These are phyloP conservation scores for Colletotrichum sp. DNA, from an alignment of 2,329 filamentous ascomycete genomes.

Conservation along the genomic window DNA sequence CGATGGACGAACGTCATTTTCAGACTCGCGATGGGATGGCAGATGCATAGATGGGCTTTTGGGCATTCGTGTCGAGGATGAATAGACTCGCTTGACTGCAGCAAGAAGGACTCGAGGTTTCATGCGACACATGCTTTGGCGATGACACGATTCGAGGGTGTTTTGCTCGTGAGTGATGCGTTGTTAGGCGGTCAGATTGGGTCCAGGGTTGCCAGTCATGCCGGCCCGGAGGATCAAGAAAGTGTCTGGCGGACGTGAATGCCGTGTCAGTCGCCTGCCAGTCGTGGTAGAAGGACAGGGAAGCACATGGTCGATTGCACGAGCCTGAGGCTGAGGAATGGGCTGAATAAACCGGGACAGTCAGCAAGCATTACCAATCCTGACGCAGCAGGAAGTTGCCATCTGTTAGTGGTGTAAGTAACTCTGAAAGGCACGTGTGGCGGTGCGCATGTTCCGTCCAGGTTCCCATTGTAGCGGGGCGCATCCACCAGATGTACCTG, in stretches of 20 bases:
- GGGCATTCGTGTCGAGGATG: not conserved
- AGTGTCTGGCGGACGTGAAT: not conserved
- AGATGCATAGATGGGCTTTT: not conserved
- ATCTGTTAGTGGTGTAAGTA: not conserved
- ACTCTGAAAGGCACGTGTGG: not conserved
- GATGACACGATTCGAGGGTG: not conserved
- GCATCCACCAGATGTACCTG: not conserved
- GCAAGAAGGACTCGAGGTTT: not conserved
- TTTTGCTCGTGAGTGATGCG: not conserved
- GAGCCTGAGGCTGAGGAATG: not conserved
- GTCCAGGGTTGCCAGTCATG: not conserved
- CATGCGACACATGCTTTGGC: not conserved
- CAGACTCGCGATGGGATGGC: slow-evolving; percentile 8
- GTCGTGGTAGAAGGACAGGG: slow-evolving; percentile 9
- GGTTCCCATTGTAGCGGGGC: not conserved
- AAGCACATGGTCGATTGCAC: not conserved
- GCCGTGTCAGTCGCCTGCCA: not conserved
- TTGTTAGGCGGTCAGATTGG: not conserved
- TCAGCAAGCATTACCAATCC: not conserved
- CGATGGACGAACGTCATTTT: not conserved
- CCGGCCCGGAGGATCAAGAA: not conserved
- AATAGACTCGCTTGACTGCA: not conserved
- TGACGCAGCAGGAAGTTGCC: not conserved
- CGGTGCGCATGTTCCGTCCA: not conserved
- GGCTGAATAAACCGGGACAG: slow-evolving; percentile 1